phyloP scores from a whole-genome alignment of 140 eudicot genomes.

The Senecio squalidus region DNA sequence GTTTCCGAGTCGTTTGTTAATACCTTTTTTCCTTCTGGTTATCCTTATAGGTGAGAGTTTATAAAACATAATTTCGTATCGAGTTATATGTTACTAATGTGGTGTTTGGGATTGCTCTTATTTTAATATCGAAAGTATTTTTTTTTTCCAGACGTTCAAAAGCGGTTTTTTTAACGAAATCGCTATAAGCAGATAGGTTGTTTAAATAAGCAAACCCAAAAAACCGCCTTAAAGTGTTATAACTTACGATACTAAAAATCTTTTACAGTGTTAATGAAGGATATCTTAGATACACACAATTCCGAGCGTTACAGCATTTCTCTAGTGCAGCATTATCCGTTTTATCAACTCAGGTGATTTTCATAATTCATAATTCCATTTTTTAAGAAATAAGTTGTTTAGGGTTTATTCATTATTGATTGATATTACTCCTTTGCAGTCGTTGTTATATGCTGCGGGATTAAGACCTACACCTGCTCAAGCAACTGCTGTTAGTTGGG shows the following conservation, averaged over 20 bases:
- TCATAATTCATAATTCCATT: neutral
- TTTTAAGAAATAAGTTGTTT: neutral
- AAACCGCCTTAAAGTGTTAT: no score
- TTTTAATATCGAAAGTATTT: neutral
- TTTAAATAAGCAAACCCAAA: no score
- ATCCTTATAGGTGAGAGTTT: slow-evolving; percentile 75
- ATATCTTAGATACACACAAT: slow-evolving; percentile 89
- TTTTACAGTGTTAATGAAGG: slow-evolving; percentile 86
- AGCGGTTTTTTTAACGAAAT: no score
- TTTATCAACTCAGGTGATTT: slow-evolving; percentile 84
- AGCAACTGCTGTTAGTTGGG: slow-evolving; percentile 97
- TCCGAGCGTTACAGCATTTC: slow-evolving; percentile 88
- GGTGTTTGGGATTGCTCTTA: neutral
- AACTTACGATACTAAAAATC: no score
- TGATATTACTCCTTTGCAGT: slow-evolving; percentile 55
- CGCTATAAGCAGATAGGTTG: no score
- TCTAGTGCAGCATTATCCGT: slow-evolving; percentile 88
- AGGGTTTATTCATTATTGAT: neutral
- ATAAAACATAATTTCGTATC: neutral
- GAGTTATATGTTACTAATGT: neutral
- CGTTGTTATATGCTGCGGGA: slow-evolving; percentile 95
- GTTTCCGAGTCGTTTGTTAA: slow-evolving; percentile 71
- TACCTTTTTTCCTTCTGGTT: slow-evolving; percentile 84
- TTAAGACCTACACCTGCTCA: slow-evolving; percentile 93
- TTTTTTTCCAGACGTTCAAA: no score